A percentile compares a stretch with the other conserved stretches of the same genome.
These are phyloP conservation scores for Lecanicillium sp. DNA, from an alignment of 2,329 filamentous ascomycete species.

Conservation along the genomic window DNA sequence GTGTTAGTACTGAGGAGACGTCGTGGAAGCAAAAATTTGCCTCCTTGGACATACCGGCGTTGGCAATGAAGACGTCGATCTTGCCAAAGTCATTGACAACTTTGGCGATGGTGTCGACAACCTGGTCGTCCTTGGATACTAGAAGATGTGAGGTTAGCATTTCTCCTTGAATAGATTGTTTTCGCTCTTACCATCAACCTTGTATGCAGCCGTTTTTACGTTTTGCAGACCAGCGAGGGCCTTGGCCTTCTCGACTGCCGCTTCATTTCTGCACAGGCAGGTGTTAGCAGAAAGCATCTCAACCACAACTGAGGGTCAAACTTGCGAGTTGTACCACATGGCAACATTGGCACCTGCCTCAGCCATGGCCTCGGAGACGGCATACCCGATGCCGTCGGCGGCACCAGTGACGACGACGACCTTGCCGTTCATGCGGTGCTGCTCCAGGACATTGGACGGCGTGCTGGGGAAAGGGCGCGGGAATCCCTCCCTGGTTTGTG, in stretches of 20 bases:
- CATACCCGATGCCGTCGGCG: conserved; percentile 35
- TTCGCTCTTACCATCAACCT: conserved; percentile 28
- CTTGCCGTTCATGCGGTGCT: conserved; percentile 33
- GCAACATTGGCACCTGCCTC: conserved; percentile 35
- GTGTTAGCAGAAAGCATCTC: too few species aligned
- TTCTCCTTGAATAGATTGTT: too few species aligned
- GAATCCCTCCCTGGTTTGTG: conserved; percentile 14
- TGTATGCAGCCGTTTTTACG: conserved; percentile 31
- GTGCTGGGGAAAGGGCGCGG: conserved; percentile 25
- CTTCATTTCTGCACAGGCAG: neutral
- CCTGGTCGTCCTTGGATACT: too few species aligned
- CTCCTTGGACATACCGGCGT: conserved; percentile 24
- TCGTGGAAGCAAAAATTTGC: too few species aligned
- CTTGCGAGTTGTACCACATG: conserved; percentile 23
- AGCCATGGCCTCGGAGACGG: conserved; percentile 36
- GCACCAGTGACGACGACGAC: conserved; percentile 36
- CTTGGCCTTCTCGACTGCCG: conserved; percentile 8
- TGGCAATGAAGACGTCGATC: conserved; percentile 35
- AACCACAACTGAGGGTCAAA: too few species aligned
- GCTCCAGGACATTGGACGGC: conserved; percentile 34
- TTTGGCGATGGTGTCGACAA: conserved; percentile 15
- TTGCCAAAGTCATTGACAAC: conserved; percentile 31
- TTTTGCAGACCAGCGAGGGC: conserved; percentile 23
- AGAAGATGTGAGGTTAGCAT: too few species aligned
- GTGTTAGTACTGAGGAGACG: neutral